Base-by-base conservation (phyloP, 306 rosid species). In the Prinsepia uniflora region DNA sequence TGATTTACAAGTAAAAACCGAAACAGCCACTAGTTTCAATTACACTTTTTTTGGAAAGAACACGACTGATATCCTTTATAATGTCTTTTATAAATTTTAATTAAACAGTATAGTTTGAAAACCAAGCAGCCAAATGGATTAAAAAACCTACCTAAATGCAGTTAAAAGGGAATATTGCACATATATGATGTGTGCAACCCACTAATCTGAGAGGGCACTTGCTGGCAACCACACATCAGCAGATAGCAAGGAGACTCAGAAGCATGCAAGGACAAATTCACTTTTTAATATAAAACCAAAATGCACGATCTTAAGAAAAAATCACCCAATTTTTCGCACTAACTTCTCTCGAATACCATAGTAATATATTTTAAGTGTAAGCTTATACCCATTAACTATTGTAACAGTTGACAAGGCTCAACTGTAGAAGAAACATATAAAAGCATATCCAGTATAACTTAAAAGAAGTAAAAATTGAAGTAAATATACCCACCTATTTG, bases 401-500 rank as follows among this genome's bases (percentile, higher is more conserved):
- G 64, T n/a, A 0, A 67, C 59, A 30, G 24, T 7, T 7, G 24
- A 67, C 24, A 24, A 36, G 46, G n/a, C 60, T 49, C 15, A 17
- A 22, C 41, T 22, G 48, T 6, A 48, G 54, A 49, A 19, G 48
- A 34, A 47, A 49, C 67, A 3, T 36, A 57, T 34, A 17, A 34
- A 6, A 53, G 8, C 10, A 66, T 12, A 24, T 10, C 18, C 41
- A 43, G 50, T 48, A 12, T n/a, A 34, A 34, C 42, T 6, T 14
- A 14, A 17, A 11, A 6, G 24, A 58, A 42, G 39, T 6, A 47
- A 64, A 49, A 69, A 22, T 14, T n/a, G 36, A 36, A 69, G 22
- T 22, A 56, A 74, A 39, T 62, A 63, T 71, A 13, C 60, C 1
- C 5, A 92, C 96, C 96, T 92, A 9, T 80, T 79, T 34, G 96